Evolutionary conservation across 2,329 filamentous ascomycete genomes (phyloP).

Genomic region (Cladophialophora exuberans): DNA sequence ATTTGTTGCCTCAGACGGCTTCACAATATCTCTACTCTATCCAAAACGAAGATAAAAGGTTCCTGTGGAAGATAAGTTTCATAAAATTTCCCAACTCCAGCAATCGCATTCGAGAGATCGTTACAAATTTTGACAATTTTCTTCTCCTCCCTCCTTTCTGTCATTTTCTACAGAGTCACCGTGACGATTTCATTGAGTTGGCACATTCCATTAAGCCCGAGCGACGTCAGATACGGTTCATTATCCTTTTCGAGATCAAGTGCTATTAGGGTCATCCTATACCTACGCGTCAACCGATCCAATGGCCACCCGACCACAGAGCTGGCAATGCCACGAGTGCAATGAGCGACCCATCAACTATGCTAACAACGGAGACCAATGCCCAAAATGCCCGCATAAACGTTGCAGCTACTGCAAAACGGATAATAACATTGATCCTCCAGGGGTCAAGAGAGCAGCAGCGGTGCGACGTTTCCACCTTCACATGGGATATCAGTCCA

Average conservation of each 20-base stretch:
- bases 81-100: not conserved
- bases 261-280: no score
- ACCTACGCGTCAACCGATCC: not conserved
- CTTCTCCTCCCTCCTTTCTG: no score
- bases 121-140: no score
- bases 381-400: conserved; percentile 23
- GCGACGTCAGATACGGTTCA: no score
- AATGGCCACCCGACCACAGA: not conserved
- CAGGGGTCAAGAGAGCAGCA: not conserved
- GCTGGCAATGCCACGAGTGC: conserved; percentile 22
- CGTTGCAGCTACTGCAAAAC: conserved; percentile 17
- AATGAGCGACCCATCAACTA: conserved; percentile 2
- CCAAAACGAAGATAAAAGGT: not conserved
- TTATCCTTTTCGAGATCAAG: no score
- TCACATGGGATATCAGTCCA: not conserved
- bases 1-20: not conserved
- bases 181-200: no score
- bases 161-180: not conserved
- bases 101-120: no score
- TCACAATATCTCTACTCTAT: not conserved
- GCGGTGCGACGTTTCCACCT: not conserved
- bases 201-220: no score
- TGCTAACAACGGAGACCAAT: conserved; percentile 15
- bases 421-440: not conserved
- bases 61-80: not conserved